Conservation (phyloP, 345 rosid genomes). For the Aquilaria sinensis region DNA sequence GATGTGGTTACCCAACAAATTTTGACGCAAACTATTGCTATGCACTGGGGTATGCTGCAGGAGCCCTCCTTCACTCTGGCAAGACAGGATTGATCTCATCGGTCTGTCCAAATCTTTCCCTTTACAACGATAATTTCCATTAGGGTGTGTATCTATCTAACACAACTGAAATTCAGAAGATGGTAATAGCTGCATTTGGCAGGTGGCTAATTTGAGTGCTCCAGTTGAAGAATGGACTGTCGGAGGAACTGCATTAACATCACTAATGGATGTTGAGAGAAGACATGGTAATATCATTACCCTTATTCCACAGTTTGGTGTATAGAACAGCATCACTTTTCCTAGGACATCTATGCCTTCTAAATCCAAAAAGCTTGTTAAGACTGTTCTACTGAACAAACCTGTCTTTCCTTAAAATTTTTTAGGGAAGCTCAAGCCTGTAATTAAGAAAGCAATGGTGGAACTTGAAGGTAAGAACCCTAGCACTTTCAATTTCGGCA, state of each 20-base stretch:
- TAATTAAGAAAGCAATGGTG: constrained; percentile 99
- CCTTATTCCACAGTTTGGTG: no score
- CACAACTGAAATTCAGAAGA: no score
- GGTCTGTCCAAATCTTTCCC: constrained; percentile 28
- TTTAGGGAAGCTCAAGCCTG: constrained; percentile 91
- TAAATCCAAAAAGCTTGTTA: not conserved
- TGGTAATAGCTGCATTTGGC: constrained; percentile 7
- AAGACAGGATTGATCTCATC: constrained; percentile 92
- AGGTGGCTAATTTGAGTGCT: constrained; percentile 91
- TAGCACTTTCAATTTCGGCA: not conserved
- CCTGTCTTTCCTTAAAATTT: not conserved
- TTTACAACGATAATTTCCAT: not conserved
- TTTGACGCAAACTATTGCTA: constrained; percentile 90
- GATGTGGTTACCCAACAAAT: constrained; percentile 95
- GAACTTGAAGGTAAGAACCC: constrained; percentile 74
- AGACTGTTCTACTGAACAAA: not conserved
- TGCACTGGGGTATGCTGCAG: constrained; percentile 86
- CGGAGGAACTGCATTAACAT: constrained; percentile 83
- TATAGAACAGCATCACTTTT: not conserved
- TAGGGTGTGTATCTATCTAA: not conserved
- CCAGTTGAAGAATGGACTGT: constrained; percentile 90
- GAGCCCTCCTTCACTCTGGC: constrained; percentile 78
- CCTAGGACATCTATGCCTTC: not conserved
- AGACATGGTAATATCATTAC: constrained; percentile 61
- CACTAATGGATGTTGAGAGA: constrained; percentile 98